Base-by-base conservation (phyloP, 208 protist genomes). In the Leishmania turanica region DNA sequence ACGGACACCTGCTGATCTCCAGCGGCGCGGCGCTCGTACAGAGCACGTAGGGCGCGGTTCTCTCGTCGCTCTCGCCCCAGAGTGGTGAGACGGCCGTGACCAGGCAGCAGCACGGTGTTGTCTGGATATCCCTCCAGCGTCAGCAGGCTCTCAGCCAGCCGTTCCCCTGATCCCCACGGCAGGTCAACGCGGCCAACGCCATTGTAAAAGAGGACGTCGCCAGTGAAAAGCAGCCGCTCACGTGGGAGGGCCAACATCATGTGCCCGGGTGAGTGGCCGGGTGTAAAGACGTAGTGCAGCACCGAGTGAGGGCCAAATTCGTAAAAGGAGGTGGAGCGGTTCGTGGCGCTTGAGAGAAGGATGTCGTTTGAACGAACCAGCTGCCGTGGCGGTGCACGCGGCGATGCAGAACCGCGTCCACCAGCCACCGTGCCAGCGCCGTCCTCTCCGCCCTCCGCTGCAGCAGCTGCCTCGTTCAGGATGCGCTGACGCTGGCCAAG, bases 191-290 rank as follows among this genome's bases (percentile, higher is more conserved):
- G 91, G n/a, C 93, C 93, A 5, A 98, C 82, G 49, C 87, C 75
- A 83, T 96, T 95, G 87, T 95, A 95, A 60, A 89, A 97, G n/a
- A 98, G 89, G 7, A 96, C 45, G 74, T 98, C 95, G 0, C 95
- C 95, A 3, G 88, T 94, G 82, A 98, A 98, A 78, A 98, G 91
- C 8, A 98, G 88, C 24, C 87, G 88, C 81, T 98, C 93, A 11
- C 87, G 91, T 37, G 93, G 93, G 19, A 96, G 85, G 66, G 91
- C 90, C 54, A 98, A 86, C 95, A 97, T 95, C 92, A 95, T 97
- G 89, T 98, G 95, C 27, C 95, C 95, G 0, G 91, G 93, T 7
- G 93, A 96, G 87, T 98, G 95, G 11, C 95, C 95, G 3, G 95
- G 95, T 37, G 93, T 96, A 85, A 93, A 96, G 78, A 97, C 87